These are phyloP conservation scores for Ascoidea rubescens DNA, from an alignment of 805 yeast species.

Conservation along the genomic window DNA sequence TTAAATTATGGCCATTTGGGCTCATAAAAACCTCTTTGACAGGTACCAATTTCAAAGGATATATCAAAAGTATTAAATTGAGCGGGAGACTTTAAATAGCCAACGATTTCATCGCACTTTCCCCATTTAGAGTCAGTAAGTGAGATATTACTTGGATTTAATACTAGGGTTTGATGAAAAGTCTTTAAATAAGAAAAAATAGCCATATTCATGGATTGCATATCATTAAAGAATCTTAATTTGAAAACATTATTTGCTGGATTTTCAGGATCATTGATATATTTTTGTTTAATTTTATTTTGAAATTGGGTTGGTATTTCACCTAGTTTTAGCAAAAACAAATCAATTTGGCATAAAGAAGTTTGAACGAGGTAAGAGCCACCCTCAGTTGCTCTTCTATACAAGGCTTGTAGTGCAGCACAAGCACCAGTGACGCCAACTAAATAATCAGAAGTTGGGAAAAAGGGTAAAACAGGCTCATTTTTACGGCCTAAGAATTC, in stretches of 20 bases:
- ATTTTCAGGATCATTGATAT: background rate
- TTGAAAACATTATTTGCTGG: background rate
- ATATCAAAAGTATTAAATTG: background rate
- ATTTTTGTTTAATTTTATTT: background rate
- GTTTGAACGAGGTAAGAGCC: conserved; percentile 21
- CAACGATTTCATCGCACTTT: background rate
- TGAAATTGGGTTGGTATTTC: conserved; percentile 1
- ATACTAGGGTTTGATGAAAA: background rate
- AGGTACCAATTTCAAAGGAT: conserved; percentile 1
- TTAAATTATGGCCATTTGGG: conserved; percentile 1
- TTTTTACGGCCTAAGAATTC: conserved; percentile 13
- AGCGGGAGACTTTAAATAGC: conserved; percentile 2
- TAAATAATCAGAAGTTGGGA: conserved; percentile 24
- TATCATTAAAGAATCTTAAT: conserved; percentile 2
- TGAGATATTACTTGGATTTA: background rate
- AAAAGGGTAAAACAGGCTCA: conserved; percentile 23
- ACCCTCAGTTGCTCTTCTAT: conserved; percentile 17
- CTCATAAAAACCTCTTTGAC: background rate
- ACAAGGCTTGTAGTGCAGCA: conserved; percentile 20
- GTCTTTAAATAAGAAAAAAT: background rate
- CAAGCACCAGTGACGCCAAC: conserved; percentile 17
- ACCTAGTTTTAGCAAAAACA: conserved; percentile 18
- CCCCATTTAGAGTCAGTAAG: conserved; percentile 2
- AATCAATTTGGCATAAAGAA: conserved; percentile 19
- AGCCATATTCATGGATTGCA: conserved; percentile 1